These are phyloP conservation scores for Datura wrightii DNA, from an alignment of 257 asterid species.

Conservation along the genomic window DNA sequence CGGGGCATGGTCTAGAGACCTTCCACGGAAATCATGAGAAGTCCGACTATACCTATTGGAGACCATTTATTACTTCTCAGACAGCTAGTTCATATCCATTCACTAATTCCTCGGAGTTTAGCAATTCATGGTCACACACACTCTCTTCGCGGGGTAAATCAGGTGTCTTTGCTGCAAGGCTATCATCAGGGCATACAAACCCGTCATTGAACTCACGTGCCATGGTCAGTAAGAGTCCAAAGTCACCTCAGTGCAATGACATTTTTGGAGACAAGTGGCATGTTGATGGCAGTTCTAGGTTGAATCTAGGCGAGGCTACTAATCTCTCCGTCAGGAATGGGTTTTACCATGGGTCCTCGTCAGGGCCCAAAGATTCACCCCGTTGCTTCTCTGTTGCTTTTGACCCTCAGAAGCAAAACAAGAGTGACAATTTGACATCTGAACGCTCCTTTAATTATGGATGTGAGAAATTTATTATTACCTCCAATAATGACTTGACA, in stretches of 20 bases:
- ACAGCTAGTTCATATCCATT: conserved; percentile 51
- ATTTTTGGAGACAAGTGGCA: conserved; percentile 64
- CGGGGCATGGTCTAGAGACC: conserved; percentile 41
- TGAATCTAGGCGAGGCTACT: conserved; percentile 43
- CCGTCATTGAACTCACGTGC: conserved; percentile 54
- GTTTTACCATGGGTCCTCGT: conserved; percentile 70
- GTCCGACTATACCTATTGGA: conserved; percentile 49
- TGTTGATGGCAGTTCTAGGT: conserved; percentile 43
- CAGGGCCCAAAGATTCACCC: conserved; percentile 50
- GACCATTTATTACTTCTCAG: conserved; percentile 52
- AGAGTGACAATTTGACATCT: conserved; percentile 44
- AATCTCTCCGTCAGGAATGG: conserved; percentile 51
- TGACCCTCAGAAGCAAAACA: conserved; percentile 48
- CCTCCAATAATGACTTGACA: conserved; percentile 45
- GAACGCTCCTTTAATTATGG: conserved; percentile 44
- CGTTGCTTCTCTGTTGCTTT: conserved; percentile 41
- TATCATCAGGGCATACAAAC: conserved; percentile 45
- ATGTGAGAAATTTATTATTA: conserved; percentile 42
- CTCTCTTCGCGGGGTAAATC: conserved; percentile 71
- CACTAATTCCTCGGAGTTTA: conserved; percentile 45
- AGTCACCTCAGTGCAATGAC: conserved; percentile 43
- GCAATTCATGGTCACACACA: conserved; percentile 59
- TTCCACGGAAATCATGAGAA: conserved; percentile 47
- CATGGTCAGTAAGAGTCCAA: conserved; percentile 40
- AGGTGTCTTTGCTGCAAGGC: conserved; percentile 54